Percentiles rank a stretch among this genome's conserved stretches.
phyloP scores from a whole-genome alignment of 345 rosid genomes.

The Zanthoxylum bungeanum region DNA sequence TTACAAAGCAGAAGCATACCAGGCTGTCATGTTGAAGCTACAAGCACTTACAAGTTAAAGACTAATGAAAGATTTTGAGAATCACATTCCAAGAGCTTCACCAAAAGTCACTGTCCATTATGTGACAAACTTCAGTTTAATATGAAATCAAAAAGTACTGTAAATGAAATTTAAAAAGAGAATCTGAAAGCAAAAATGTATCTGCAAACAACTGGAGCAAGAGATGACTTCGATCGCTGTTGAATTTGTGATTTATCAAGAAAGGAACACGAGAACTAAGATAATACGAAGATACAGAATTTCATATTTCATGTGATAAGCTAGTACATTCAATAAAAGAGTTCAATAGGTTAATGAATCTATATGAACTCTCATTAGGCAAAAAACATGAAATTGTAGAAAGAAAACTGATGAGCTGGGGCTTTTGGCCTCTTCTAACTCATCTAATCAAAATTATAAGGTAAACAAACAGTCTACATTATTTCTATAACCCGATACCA shows the following conservation, averaged over 20 bases:
- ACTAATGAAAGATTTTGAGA: not conserved
- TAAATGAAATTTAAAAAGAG: not conserved
- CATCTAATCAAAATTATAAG: constrained; percentile 31
- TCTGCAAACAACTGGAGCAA: not conserved
- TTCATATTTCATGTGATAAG: not conserved
- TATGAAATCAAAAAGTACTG: not conserved
- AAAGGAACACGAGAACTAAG: not conserved
- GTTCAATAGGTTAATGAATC: constrained; percentile 15
- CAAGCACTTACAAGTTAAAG: not conserved
- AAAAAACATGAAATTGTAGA: not conserved
- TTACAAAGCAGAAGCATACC: not conserved
- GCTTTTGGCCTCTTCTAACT: constrained; percentile 47
- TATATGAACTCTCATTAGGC: constrained; percentile 7
- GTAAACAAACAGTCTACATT: constrained; percentile 11
- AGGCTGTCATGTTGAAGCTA: not conserved
- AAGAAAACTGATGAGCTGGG: constrained; percentile 36
- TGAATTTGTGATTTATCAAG: not conserved
- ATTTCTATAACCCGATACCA: constrained; percentile 11
- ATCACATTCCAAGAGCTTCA: not conserved
- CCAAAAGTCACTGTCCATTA: no score
- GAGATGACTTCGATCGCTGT: constrained; percentile 2
- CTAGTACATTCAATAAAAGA: constrained; percentile 3
- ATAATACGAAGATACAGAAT: not conserved
- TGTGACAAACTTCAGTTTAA: not conserved
- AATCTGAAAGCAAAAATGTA: not conserved